Conservation (phyloP, 768 basidiomycete genomes). For the Terana coerulea region DNA sequence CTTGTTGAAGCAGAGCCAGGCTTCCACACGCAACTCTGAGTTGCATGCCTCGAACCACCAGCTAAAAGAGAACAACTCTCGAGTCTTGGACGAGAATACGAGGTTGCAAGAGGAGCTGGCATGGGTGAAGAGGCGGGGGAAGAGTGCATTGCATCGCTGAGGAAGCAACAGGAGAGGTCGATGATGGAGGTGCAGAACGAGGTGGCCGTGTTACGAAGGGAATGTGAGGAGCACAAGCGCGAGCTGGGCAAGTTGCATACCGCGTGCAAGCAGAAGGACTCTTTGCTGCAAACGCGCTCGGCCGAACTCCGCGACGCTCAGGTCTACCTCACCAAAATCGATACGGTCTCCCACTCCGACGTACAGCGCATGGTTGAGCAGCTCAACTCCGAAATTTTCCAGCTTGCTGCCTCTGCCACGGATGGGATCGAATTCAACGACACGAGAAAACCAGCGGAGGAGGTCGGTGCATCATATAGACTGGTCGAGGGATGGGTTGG, state of each 20-base stretch:
- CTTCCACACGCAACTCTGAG: no score
- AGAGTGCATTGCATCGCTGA: no score
- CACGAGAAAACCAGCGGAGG: not conserved
- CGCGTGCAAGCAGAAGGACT: slow-evolving; percentile 16
- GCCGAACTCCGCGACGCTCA: slow-evolving; percentile 43
- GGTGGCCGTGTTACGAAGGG: not conserved
- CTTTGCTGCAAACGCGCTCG: slow-evolving; percentile 34
- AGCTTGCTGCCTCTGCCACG: slow-evolving; percentile 44
- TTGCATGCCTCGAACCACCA: no score
- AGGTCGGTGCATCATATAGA: not conserved
- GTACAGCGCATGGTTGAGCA: slow-evolving; percentile 39
- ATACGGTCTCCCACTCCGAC: slow-evolving; percentile 42
- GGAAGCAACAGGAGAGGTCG: not conserved
- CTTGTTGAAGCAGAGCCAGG: not conserved
- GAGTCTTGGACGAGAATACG: no score
- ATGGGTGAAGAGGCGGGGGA: no score
- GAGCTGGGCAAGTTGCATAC: slow-evolving; percentile 15
- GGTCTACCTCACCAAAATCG: slow-evolving; percentile 41
- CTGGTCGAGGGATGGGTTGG: not conserved
- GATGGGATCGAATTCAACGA: slow-evolving; percentile 31
- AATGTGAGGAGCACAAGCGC: not conserved
- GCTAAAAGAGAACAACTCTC: no score
- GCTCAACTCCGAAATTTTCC: slow-evolving; percentile 46
- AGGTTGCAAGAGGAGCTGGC: no score
- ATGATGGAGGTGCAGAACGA: not conserved